Percentiles rank a stretch among this genome's conserved stretches.
Conservation (phyloP, 495 filamentous ascomycete species). For the Annulohypoxylon stygium region DNA sequence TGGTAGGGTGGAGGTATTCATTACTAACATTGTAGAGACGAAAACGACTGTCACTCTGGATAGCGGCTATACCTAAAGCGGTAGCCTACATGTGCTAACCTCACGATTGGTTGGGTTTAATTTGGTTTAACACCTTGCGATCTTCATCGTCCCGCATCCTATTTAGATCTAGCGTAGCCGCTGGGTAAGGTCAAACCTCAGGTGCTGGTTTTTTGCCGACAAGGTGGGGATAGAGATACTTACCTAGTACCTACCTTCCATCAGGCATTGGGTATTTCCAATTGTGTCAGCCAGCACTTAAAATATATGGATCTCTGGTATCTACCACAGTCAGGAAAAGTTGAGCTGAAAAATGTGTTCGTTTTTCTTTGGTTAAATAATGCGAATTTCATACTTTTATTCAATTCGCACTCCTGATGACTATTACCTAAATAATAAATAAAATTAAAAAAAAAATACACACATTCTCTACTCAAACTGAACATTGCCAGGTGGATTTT, state of each 20-base stretch:
- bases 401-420: neutral
- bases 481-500: neutral
- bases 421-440: too few species aligned
- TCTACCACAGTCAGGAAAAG: neutral
- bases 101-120: conserved; percentile 16
- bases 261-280: neutral
- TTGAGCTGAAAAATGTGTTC: neutral
- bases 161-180: conserved; percentile 23
- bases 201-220: conserved; percentile 10
- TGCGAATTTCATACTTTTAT: neutral
- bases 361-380: neutral
- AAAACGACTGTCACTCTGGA: neutral
- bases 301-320: neutral
- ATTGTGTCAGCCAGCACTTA: neutral
- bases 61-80: neutral
- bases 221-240: neutral
- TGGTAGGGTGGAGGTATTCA: too few species aligned
- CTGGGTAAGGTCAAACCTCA: conserved; percentile 22
- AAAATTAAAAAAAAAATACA: neutral
- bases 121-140: neutral
- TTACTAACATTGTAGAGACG: neutral
- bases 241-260: neutral
- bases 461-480: neutral
- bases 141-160: conserved; percentile 18
- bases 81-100: conserved; percentile 2